Evolutionary conservation across 1,139 yeast species (phyloP), one percentile per base, ranked within the genome.

Genomic region (Taphrina wiesneri): DNA sequence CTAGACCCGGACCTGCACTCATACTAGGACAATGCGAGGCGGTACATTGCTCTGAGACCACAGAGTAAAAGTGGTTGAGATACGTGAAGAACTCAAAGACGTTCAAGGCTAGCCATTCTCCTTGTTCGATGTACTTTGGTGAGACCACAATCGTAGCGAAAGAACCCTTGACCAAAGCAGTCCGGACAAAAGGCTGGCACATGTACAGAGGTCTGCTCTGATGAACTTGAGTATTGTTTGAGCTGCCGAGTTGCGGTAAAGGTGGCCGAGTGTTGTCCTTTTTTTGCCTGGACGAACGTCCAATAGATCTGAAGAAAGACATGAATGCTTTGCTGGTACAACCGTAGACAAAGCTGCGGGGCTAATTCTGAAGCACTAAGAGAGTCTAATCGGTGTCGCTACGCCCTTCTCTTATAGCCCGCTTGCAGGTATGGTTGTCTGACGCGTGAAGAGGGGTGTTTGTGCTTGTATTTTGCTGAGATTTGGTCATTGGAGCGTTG

Each of bases 121-220:
- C 89, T 69, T 85, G 82, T 74, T 95, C 98, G 26, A 95, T 98
- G 74, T 92, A 93, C 75, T 90, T 90, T 26, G 99, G 99, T 34
- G 90, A 81, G 75, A 90, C 96, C 1, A 93, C 98, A 70, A 93
- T 93, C 0, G 99, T 92, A 73, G 89, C 91, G 79, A 91, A 95
- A 0, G 96, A 89, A n/a, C 99, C 99, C 74, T 93, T 93, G 39
- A 95, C 99, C 56, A 93, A 80, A 0, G 98, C 96, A 0, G 97
- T 90, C 69, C 92, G 87, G 4, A 92, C 95, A 76, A 89, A 95
- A 15, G 98, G 98, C 71, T 92, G 97, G 74, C 96, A 87, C 72
- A 93, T 76, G 74, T 91, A 93, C 59, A 88, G 32, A 21, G 66
- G 63, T 15, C 63, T 56, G 21, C 30, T 28, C 21, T 32, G 54